phyloP scores from a whole-genome alignment of 371 early-diverging fungal genomes.

The Mucor saturninus region DNA sequence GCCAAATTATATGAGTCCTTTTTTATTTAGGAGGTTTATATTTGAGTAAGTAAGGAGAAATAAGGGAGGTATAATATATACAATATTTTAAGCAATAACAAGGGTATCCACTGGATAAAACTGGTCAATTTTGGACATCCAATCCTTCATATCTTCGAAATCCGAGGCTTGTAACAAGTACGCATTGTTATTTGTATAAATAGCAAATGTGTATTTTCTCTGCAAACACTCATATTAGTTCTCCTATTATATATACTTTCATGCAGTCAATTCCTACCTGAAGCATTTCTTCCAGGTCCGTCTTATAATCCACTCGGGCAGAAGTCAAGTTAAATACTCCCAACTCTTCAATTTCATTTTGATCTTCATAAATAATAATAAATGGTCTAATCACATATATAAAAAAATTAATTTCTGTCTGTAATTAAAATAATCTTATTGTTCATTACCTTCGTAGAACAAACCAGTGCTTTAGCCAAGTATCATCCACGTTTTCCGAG shows the following conservation, averaged over 20 bases:
- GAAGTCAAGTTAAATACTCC: constrained; percentile 71
- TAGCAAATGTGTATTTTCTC: constrained; percentile 68
- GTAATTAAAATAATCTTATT: neutral
- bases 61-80: no score
- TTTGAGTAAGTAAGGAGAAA: no score
- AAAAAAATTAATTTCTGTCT: neutral
- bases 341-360: constrained; percentile 63
- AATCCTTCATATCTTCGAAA: constrained; percentile 69
- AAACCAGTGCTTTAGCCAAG: constrained; percentile 45
- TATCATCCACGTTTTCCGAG: constrained; percentile 36
- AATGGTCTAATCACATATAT: constrained; percentile 58
- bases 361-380: constrained; percentile 69
- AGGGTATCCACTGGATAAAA: constrained; percentile 50
- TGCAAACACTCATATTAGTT: constrained; percentile 24
- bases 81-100: neutral
- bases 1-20: neutral
- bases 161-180: constrained; percentile 72
- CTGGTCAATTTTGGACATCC: constrained; percentile 76
- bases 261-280: constrained; percentile 16
- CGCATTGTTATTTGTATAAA: constrained; percentile 75
- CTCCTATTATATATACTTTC: neutral
- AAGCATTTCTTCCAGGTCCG: constrained; percentile 53
- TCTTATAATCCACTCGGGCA: constrained; percentile 66
- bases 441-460: constrained; percentile 44
- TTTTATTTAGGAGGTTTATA: no score